Evolutionary conservation across 2,329 filamentous ascomycete genomes (phyloP).

Genomic region (Apiospora kogelbergensis): DNA sequence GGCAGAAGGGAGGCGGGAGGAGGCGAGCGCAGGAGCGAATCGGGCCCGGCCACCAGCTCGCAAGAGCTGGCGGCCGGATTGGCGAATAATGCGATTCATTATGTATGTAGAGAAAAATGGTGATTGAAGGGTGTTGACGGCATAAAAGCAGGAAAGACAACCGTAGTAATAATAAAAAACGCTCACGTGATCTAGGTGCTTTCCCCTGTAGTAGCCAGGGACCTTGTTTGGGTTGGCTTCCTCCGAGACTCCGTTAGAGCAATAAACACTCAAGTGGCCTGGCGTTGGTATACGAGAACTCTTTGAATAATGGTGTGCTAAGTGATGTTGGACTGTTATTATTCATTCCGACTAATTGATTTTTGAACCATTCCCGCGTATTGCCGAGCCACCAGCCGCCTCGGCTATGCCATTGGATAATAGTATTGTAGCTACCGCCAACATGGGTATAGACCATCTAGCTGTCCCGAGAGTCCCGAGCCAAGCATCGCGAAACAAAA

Average conservation of each 20-base stretch:
- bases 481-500: constrained; percentile 3
- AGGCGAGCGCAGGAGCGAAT: constrained; percentile 41
- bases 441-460: background rate
- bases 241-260: too few species aligned
- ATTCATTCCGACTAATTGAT: background rate
- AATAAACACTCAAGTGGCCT: too few species aligned
- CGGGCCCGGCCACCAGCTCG: constrained; percentile 49
- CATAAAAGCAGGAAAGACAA: background rate
- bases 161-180: too few species aligned
- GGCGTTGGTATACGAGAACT: too few species aligned
- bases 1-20: constrained; percentile 48
- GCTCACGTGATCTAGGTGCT: too few species aligned
- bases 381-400: background rate
- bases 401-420: constrained; percentile 1
- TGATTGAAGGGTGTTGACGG: background rate
- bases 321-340: too few species aligned
- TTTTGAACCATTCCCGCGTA: background rate
- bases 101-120: constrained; percentile 18
- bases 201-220: too few species aligned
- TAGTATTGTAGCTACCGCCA: background rate
- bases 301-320: too few species aligned
- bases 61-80: constrained; percentile 64
- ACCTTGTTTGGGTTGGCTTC: too few species aligned
- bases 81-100: constrained; percentile 65
- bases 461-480: background rate